Evolutionary conservation across 768 basidiomycete genomes (phyloP), one percentile per base, ranked within the genome.

Genomic region (Boletus patriciae): DNA sequence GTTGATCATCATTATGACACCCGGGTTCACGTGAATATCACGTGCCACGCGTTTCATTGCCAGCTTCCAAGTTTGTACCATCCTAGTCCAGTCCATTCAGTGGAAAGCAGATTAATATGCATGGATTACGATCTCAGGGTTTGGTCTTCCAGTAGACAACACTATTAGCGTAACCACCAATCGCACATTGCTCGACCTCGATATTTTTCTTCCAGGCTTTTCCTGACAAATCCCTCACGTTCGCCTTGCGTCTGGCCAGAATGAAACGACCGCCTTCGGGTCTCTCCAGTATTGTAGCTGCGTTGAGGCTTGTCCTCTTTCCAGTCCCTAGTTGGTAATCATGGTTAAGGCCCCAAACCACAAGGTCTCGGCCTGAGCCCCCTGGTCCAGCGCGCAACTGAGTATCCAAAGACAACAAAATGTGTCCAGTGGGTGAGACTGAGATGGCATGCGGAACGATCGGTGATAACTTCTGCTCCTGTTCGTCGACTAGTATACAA

Each of bases 251-350:
- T 62, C 66, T 75, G 54, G 73, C 76, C 58, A 92, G 70, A 80
- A 88, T 83, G 58, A 89, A 73, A 57, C 86, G 77, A 49, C 77
- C 79, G 5, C 82, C 86, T 51, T 81, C 80, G 3, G 76, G 74
- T 8, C 73, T 72, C 50, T 80, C 77, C 46, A 91, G 70, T 25
- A 73, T 73, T 2, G 76, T 75, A 1, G 90, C 88, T 33, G 79
- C 66, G 4, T 83, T 75, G 27, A 83, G 59, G 62, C 84, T 86
- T 13, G 81, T 74, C 60, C 83, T 82, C 67, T 82, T 88, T 37
- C 89, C 88, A 63, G 83, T 89, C 12, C 90, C 90, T 5, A 92
- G 78, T 68, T 92, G 89, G 57, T 81, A 86, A 34, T 86, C 82
- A 46, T 83, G 79, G 62, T 90, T 91, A 55, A 79, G 78, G 3